phyloP scores from a whole-genome alignment of 192 early-diverging fungal genomes.

The Coemansia asiatica region DNA sequence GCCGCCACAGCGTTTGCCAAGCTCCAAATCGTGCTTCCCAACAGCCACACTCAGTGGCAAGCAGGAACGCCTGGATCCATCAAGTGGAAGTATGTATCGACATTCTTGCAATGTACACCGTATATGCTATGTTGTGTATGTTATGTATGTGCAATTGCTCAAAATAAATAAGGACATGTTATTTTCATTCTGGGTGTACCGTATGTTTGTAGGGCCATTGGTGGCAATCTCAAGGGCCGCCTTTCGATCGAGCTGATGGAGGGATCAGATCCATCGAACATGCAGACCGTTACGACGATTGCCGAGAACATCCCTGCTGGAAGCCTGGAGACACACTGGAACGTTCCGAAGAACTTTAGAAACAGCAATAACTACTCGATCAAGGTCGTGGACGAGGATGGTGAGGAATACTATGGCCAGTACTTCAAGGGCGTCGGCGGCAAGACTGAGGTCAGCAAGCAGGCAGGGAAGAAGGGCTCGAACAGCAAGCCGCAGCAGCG shows the following conservation, averaged over 20 bases:
- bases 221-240: slow-evolving; percentile 26
- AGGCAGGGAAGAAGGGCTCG: slow-evolving; percentile 7
- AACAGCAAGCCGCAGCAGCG: not conserved
- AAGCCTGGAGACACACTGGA: slow-evolving; percentile 35
- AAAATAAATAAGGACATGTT: too few relatives aligned
- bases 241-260: slow-evolving; percentile 55
- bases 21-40: slow-evolving; percentile 48
- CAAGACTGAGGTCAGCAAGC: slow-evolving; percentile 25
- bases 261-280: slow-evolving; percentile 41
- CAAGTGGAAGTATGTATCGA: slow-evolving; percentile 47
- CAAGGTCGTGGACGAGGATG: slow-evolving; percentile 47
- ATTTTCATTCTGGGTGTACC: not conserved
- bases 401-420: slow-evolving; percentile 53
- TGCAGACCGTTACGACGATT: slow-evolving; percentile 44
- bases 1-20: slow-evolving; percentile 32
- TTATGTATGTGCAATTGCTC: not conserved
- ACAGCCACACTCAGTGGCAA: slow-evolving; percentile 50
- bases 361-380: slow-evolving; percentile 52
- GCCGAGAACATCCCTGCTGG: slow-evolving; percentile 47
- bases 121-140: too few relatives aligned
- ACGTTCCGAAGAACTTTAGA: slow-evolving; percentile 42
- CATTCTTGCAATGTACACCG: too few relatives aligned
- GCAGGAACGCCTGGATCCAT: slow-evolving; percentile 35
- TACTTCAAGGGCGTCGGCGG: slow-evolving; percentile 36
- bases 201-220: slow-evolving; percentile 27